phyloP scores from a whole-genome alignment of 495 filamentous ascomycete genomes.

The Podospora anserina region DNA sequence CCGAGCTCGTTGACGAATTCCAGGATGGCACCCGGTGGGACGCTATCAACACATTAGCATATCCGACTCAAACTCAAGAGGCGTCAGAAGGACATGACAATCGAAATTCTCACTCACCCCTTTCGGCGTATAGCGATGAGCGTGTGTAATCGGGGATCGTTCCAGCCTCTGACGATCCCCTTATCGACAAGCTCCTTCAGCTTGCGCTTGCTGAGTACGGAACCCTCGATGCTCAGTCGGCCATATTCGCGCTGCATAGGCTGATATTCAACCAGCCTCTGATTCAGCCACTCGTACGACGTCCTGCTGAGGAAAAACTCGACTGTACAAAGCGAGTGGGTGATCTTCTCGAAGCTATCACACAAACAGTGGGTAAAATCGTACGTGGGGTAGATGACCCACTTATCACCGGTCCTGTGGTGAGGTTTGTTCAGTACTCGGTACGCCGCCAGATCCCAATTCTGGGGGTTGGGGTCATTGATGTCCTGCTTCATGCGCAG shows the following conservation, averaged over 20 bases:
- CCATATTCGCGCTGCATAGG: conserved; percentile 81
- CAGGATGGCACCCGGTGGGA: conserved; percentile 83
- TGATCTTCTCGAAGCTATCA: conserved; percentile 83
- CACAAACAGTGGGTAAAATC: conserved; percentile 86
- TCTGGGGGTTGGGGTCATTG: conserved; percentile 59
- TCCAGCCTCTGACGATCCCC: conserved; percentile 74
- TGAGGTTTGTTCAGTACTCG: conserved; percentile 69
- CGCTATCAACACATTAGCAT: conserved; percentile 40
- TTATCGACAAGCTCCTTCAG: conserved; percentile 72
- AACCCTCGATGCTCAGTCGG: conserved; percentile 64
- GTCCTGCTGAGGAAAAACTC: conserved; percentile 74
- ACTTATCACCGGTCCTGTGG: conserved; percentile 67
- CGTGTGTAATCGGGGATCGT: conserved; percentile 86
- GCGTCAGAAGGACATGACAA: too few species aligned
- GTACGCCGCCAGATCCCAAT: conserved; percentile 80
- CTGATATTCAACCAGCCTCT: conserved; percentile 64
- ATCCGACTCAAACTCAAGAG: too few species aligned
- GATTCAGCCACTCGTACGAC: conserved; percentile 86
- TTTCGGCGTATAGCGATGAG: conserved; percentile 79
- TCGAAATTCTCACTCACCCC: background rate
- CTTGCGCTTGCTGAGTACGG: conserved; percentile 79
- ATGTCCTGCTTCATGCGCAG: conserved; percentile 87
- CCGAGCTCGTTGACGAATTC: conserved; percentile 86
- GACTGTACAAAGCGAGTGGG: conserved; percentile 84
- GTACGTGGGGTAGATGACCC: conserved; percentile 87